Evolutionary conservation across 768 basidiomycete species (phyloP), one percentile per base, ranked within the genome.

Genomic region (Rhizopogon vulgaris): DNA sequence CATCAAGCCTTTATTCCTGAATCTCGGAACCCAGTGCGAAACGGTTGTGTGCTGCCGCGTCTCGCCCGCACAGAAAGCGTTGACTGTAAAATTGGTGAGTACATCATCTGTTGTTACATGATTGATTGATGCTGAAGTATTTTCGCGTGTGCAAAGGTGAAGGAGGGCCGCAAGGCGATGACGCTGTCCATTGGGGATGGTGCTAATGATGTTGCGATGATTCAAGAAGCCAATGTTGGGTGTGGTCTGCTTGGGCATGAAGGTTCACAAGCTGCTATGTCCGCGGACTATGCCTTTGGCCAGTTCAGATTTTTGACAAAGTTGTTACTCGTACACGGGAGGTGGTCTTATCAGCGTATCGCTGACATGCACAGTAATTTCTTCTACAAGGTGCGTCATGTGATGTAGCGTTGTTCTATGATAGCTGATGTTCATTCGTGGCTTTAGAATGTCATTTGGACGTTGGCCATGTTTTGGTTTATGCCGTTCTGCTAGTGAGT

Each of bases 161-260:
- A 97, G 62, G 93, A 97, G 59, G 95, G 95, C 9, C 82, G 87
- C 42, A 85, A 91, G 46, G 94, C 94, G 0, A 96, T 97, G 95
- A 95, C 94, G 1, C 69, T 98, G 27, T 90, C 94, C 0, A 98
- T 99, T 49, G 95, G 95, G 9, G 95, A 98, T 60, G 93, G 92
- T 50, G 95, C 95, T 14, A 98, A 98, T 63, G 95, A 98, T 63
- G 95, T 98, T 22, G 94, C 94, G 6, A 98, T 98, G 95, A 98
- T 98, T 53, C 95, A 98, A 65, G 95, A 95, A 63, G 95, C 95
- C n/a, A 94, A 98, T 66, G 87, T 98, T 58, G 95, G 95, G 3
- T 91, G 94, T 63, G 95, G 95, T 18, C 73, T 98, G 25, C 81
- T 91, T 59, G 95, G 95, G 41, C 79, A 94, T 36, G 95, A 98